Evolutionary conservation across 352 stramenopile species (phyloP).

Genomic region (Phytopythium kandeliae): DNA sequence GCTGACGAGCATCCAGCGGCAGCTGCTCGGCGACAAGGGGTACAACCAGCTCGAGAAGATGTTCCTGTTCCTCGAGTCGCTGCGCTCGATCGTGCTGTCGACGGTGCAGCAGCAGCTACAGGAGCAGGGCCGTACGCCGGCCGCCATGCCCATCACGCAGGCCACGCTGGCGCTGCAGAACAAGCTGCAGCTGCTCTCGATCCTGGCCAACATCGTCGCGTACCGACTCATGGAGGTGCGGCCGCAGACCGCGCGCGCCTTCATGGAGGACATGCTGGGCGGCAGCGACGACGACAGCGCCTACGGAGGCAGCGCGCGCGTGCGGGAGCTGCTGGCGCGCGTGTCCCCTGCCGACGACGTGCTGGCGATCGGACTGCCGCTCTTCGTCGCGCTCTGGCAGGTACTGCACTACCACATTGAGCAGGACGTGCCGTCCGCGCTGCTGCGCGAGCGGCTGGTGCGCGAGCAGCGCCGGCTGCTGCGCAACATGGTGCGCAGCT

Average conservation of each 20-base stretch:
- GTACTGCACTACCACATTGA: slow-evolving; percentile 85
- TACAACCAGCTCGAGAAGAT: slow-evolving; percentile 87
- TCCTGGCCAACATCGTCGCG: slow-evolving; percentile 79
- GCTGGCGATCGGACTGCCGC: slow-evolving; percentile 59
- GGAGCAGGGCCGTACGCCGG: slow-evolving; percentile 4
- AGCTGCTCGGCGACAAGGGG: slow-evolving; percentile 79
- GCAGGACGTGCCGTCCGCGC: slow-evolving; percentile 62
- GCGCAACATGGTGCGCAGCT: slow-evolving; percentile 59
- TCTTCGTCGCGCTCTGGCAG: slow-evolving; percentile 76
- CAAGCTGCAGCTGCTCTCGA: slow-evolving; percentile 76
- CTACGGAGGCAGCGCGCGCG: slow-evolving; percentile 1
- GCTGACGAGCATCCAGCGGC: slow-evolving; percentile 48
- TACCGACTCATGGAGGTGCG: slow-evolving; percentile 74
- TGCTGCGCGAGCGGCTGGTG: slow-evolving; percentile 50
- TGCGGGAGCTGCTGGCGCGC: slow-evolving; percentile 32
- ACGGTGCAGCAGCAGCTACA: slow-evolving; percentile 14
- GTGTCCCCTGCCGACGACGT: slow-evolving; percentile 56
- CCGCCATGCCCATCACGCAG: slow-evolving; percentile 29
- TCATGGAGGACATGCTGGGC: slow-evolving; percentile 45
- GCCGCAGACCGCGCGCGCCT: slow-evolving; percentile 35
- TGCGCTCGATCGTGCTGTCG: slow-evolving; percentile 67
- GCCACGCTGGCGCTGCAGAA: slow-evolving; percentile 77
- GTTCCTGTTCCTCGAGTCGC: slow-evolving; percentile 77
- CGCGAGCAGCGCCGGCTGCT: slow-evolving; percentile 58
- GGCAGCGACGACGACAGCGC: slow-evolving; percentile 12